Conservation (phyloP, 208 protist genomes). For the Strigomonas culicis region DNA sequence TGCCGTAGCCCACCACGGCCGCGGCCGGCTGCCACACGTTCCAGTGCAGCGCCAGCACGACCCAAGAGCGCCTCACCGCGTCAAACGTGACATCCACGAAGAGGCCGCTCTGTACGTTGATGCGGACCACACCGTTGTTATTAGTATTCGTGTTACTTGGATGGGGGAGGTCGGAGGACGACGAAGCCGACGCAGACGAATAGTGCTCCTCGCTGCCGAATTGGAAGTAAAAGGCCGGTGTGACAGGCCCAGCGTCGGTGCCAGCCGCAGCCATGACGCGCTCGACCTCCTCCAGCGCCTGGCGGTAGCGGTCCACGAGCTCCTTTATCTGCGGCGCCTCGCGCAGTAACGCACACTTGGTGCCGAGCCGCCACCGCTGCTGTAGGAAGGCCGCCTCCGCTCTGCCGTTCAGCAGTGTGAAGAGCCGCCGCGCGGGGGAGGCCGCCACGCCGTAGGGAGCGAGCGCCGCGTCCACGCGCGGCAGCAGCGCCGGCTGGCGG, state of each 20-base stretch:
- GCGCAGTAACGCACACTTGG: conserved; percentile 52
- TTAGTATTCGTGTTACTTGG: neutral
- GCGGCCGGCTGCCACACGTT: conserved; percentile 1
- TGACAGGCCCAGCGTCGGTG: neutral
- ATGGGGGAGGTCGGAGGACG: neutral
- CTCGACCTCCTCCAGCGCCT: conserved; percentile 11
- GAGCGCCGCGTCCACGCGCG: conserved; percentile 20
- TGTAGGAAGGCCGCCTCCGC: conserved; percentile 59
- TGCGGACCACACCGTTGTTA: conserved; percentile 4
- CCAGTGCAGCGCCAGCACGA: neutral
- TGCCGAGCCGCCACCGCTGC: conserved; percentile 42
- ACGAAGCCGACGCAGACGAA: neutral
- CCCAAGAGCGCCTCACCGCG: neutral
- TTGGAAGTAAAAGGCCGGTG: conserved; percentile 14
- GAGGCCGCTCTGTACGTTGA: neutral
- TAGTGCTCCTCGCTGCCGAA: neutral
- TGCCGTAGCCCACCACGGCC: neutral
- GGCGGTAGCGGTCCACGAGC: conserved; percentile 11
- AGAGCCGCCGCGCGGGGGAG: conserved; percentile 49
- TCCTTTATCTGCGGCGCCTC: conserved; percentile 40
- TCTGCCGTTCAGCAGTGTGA: conserved; percentile 39
- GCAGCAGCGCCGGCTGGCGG: conserved; percentile 43
- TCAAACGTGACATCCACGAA: conserved; percentile 6
- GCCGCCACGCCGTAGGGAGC: conserved; percentile 14
- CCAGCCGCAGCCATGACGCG: neutral